Percentiles rank a stretch among this genome's conserved stretches.
Conservation (phyloP, 1,284 basidiomycete species). For the Laetiporus sulphureus region DNA sequence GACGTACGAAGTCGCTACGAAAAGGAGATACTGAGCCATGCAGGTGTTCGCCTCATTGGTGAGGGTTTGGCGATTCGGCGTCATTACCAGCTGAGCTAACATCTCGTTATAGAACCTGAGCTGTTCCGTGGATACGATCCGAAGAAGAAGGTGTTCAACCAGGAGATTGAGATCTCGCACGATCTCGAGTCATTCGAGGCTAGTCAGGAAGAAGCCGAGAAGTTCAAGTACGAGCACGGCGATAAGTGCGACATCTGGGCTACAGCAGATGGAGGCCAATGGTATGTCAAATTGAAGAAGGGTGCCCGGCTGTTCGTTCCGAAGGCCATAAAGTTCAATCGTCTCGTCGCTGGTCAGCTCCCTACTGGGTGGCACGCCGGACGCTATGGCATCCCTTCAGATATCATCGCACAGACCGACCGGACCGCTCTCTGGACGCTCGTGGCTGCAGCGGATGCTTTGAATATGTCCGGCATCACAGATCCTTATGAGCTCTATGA, state of each 20-base stretch:
- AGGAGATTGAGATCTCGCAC: constrained; percentile 95
- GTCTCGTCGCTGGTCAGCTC: constrained; percentile 92
- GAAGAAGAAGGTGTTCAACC: constrained; percentile 94
- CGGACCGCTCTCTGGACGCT: constrained; percentile 97
- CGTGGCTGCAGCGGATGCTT: constrained; percentile 89
- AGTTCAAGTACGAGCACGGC: constrained; percentile 95
- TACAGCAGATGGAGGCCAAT: constrained; percentile 83
- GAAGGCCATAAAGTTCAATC: constrained; percentile 93
- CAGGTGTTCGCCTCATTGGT: constrained; percentile 96
- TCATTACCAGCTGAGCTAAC: constrained; percentile 11
- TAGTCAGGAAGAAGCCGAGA: constrained; percentile 83
- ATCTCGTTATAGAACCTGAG: constrained; percentile 72
- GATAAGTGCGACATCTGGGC: constrained; percentile 96
- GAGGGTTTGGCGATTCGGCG: constrained; percentile 21
- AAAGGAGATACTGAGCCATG: constrained; percentile 87
- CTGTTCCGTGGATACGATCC: constrained; percentile 97
- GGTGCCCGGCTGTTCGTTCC: constrained; percentile 92
- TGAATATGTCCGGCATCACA: constrained; percentile 95
- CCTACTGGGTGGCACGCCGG: constrained; percentile 97
- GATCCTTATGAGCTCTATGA: constrained; percentile 98
- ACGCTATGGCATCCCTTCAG: constrained; percentile 96
- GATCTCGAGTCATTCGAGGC: constrained; percentile 97
- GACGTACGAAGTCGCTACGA: constrained; percentile 93
- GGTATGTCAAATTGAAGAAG: constrained; percentile 98
- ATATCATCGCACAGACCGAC: constrained; percentile 93